phyloP scores from a whole-genome alignment of 352 stramenopile species.

The Pythium sukuiense region DNA sequence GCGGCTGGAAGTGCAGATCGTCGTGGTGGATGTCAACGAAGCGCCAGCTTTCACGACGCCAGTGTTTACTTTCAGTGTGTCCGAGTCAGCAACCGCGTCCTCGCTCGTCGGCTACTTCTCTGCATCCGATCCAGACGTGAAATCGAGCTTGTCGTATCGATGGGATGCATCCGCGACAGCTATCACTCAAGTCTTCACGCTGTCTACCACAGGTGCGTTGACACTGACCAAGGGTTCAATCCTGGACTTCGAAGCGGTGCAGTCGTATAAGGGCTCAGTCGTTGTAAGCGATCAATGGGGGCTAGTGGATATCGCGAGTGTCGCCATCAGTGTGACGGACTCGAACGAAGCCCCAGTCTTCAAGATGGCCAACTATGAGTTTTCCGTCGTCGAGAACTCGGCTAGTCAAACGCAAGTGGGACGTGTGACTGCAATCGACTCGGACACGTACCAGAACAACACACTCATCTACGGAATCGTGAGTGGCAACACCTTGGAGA shows the following conservation, averaged over 20 bases:
- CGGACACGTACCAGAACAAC: conserved; percentile 52
- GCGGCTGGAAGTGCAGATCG: conserved; percentile 18
- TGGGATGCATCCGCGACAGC: neutral
- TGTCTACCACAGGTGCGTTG: conserved; percentile 11
- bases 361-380: conserved; percentile 30
- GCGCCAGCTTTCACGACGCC: conserved; percentile 11
- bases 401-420: conserved; percentile 34
- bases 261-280: conserved; percentile 18
- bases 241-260: conserved; percentile 26
- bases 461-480: conserved; percentile 48
- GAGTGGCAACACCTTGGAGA: conserved; percentile 37
- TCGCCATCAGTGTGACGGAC: conserved; percentile 43
- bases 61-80: conserved; percentile 23
- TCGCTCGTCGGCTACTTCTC: conserved; percentile 25
- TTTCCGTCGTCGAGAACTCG: conserved; percentile 41
- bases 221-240: conserved; percentile 16
- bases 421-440: conserved; percentile 35
- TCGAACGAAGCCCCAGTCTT: conserved; percentile 52
- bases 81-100: conserved; percentile 11
- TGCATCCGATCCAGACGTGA: conserved; percentile 23
- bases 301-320: conserved; percentile 21
- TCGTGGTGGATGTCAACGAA: conserved; percentile 30
- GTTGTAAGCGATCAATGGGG: conserved; percentile 36
- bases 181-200: conserved; percentile 8
- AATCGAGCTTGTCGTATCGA: conserved; percentile 10